Evolutionary conservation across 768 basidiomycete species (phyloP), one percentile per base, ranked within the genome.

Genomic region (Tulasnella sp.): DNA sequence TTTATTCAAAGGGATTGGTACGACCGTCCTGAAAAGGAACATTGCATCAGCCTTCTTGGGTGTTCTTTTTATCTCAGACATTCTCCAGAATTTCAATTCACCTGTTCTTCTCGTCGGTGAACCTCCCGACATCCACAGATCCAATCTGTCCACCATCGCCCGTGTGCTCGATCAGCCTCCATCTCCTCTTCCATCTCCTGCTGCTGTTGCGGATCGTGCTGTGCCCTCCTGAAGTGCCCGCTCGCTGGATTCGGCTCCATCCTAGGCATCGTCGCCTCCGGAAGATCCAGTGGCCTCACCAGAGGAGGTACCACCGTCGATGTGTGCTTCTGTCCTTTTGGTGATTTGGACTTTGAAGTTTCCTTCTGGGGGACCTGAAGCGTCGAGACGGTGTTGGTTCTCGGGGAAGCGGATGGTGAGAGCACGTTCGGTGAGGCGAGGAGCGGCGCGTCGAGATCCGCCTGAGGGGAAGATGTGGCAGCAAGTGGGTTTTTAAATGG

Each of bases 1-100:
- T 38, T 59, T 34, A 65, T 63, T 65, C 64, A 44, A 65, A 64
- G 10, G 64, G 64, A 31, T 65, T 65, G 27, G 64, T 65, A 30
- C 60, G 49, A 2, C 63, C 64, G 21, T 53, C 64, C 64, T 65
- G 29, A 15, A 34, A 45, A n/a, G n/a, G n/a, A n/a, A n/a, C n/a
- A n/a, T n/a, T n/a, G n/a, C n/a, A n/a, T n/a, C n/a, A n/a, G n/a
- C n/a, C n/a, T n/a, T n/a, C n/a, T n/a, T n/a, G n/a, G n/a, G n/a
- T n/a, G n/a, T n/a, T n/a, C n/a, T n/a, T n/a, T n/a, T n/a, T n/a
- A n/a, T n/a, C n/a, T n/a, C n/a, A n/a, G n/a, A n/a, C n/a, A n/a
- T n/a, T n/a, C n/a, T n/a, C n/a, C n/a, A n/a, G n/a, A n/a, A n/a
- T n/a, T 24, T 19, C 11, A 2, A 50, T 57, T 11, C 43, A 65